Evolutionary conservation across 2,329 filamentous ascomycete genomes (phyloP).

Genomic region (Ascochyta clinopodiicola): DNA sequence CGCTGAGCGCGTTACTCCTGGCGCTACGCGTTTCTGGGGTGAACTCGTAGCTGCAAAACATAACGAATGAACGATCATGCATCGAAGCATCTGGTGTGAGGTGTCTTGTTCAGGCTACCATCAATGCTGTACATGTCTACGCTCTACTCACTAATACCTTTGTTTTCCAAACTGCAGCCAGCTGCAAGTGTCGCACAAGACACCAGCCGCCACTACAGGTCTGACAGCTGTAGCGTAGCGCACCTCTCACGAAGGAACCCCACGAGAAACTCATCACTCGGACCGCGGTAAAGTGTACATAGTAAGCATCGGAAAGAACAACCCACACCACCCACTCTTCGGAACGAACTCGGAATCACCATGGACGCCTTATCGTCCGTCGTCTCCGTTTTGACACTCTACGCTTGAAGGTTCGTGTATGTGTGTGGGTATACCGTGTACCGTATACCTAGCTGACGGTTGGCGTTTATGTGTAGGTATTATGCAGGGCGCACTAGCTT

Average conservation of each 20-base stretch:
- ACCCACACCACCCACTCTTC: background rate
- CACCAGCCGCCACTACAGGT: background rate
- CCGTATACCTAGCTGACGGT: too few species aligned
- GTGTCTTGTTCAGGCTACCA: background rate
- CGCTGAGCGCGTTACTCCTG: slow-evolving; percentile 17
- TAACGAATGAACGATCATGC: slow-evolving; percentile 15
- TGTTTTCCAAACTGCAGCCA: too few species aligned
- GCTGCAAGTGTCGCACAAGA: background rate
- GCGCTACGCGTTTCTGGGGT: slow-evolving; percentile 12
- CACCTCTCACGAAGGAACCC: background rate
- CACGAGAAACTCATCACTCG: background rate
- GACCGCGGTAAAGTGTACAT: too few species aligned
- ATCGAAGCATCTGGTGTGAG: background rate
- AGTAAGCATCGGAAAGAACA: background rate
- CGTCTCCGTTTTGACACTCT: too few species aligned
- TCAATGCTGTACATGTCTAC: too few species aligned
- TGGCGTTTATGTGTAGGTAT: background rate
- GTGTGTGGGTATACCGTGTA: too few species aligned
- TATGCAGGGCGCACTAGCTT: background rate
- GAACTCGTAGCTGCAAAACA: slow-evolving; percentile 23
- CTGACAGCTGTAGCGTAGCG: background rate
- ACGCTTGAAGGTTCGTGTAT: too few species aligned
- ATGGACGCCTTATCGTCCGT: too few species aligned
- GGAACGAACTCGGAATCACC: background rate
- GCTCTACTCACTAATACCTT: too few species aligned